Evolutionary conservation across 768 basidiomycete species (phyloP), one percentile per base, ranked within the genome.

Genomic region (Clitopilus hobsonii): DNA sequence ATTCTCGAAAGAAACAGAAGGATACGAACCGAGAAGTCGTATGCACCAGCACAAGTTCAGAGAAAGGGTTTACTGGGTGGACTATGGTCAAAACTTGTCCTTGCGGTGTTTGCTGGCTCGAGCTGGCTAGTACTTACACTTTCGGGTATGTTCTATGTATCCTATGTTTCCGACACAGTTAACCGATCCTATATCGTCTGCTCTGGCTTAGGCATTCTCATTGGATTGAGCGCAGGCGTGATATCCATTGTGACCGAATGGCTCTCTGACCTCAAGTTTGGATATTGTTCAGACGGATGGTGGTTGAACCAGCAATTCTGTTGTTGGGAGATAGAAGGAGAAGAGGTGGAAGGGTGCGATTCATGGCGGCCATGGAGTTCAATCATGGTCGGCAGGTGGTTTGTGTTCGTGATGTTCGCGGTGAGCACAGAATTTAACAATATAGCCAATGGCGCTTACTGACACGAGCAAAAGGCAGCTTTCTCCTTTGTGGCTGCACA

Each of bases 221-320:
- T 99, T 58, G 97, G 97, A 27, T 67, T 94, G 38, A 97, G 92
- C 62, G 93, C 94, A n/a, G 96, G 93, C 7, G 69, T 98, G 52
- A 94, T 97, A 51, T 94, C 94, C 26, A 97, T 99, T 61, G 74
- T 94, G 57, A 97, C 93, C 49, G 92, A 91, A 71, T 99, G 97
- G 97, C 81, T 99, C 22, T 94, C 94, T 2, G 96, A 98, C 69
- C 85, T 98, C 60, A 98, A 98, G 74, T 89, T 95, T 76, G 97
- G 97, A 1, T 97, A 98, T 65, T 99, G 97, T 71, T 79, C 84
- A 3, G 92, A 94, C 60, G 95, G 92, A 1, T 99, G 97, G 97
- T 99, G 97, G 96, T 69, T 99, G 54, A 97, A 95, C 69, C 87
- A 94, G 63, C 91, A 97, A 65, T 98, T 98, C 68, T 99, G 97